Conservation (phyloP, 495 filamentous ascomycete species). For the Parachaetomium inaequale region DNA sequence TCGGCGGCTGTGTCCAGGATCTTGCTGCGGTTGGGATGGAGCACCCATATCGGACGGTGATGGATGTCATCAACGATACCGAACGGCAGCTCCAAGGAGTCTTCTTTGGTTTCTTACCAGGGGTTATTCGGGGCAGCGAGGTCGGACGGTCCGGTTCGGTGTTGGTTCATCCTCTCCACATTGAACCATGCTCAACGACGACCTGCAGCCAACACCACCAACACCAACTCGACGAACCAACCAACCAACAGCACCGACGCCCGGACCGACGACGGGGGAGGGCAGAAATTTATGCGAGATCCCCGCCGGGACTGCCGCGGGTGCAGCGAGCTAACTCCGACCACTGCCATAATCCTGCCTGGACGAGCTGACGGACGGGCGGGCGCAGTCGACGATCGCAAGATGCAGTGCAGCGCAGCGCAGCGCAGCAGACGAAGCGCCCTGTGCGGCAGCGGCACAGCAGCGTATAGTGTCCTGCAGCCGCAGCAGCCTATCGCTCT, state of each 20-base stretch:
- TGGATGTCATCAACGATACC: too few relatives aligned
- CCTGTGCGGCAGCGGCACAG: constrained; percentile 13
- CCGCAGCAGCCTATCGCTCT: neutral
- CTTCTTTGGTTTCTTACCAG: too few relatives aligned
- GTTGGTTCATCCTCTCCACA: too few relatives aligned
- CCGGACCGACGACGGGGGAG: neutral
- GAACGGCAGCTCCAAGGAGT: too few relatives aligned
- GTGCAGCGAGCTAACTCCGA: neutral
- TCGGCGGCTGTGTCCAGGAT: too few relatives aligned
- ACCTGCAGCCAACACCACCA: neutral
- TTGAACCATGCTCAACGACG: too few relatives aligned
- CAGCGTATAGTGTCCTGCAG: neutral
- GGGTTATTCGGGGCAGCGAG: too few relatives aligned
- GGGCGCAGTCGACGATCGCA: neutral
- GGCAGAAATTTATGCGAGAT: neutral
- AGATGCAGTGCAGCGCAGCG: neutral
- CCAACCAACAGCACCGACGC: neutral
- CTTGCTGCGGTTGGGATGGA: too few relatives aligned
- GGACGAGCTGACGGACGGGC: neutral
- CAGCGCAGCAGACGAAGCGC: neutral
- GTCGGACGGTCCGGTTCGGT: too few relatives aligned
- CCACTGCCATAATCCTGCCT: neutral
- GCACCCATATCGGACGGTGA: too few relatives aligned
- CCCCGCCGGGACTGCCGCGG: neutral
- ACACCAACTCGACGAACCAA: neutral